Conservation (phyloP, 164 flowering plant species). For the Sextonia rubra region DNA sequence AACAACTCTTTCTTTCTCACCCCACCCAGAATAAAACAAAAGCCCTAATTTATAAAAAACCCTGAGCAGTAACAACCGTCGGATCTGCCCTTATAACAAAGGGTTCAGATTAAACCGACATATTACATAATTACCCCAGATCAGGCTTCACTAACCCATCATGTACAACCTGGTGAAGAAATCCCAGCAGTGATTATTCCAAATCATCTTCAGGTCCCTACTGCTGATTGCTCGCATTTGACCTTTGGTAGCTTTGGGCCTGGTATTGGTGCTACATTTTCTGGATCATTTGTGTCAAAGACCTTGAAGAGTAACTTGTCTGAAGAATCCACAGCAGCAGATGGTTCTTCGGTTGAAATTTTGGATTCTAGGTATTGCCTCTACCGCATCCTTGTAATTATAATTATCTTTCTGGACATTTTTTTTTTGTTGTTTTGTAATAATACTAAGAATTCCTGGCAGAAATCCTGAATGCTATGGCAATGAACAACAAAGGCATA, state of each 20-base stretch:
- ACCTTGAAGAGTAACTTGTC: conserved; percentile 43
- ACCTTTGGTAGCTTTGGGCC: conserved; percentile 97
- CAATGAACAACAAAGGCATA: background rate
- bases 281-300: conserved; percentile 48
- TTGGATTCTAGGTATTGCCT: conserved; percentile 55
- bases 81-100: no score
- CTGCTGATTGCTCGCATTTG: conserved; percentile 77
- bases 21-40: no score
- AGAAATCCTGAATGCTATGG: conserved; percentile 51
- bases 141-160: no score
- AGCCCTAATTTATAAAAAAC: no score
- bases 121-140: no score
- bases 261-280: conserved; percentile 40
- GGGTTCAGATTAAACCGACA: no score
- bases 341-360: conserved; percentile 44
- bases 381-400: background rate
- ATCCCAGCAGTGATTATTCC: conserved; percentile 81
- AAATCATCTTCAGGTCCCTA: conserved; percentile 80
- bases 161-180: conserved; percentile 42
- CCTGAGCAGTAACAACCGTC: no score
- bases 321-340: conserved; percentile 43
- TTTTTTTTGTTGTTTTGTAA: conserved; percentile 3
- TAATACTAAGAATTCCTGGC: conserved; percentile 15
- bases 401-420: background rate
- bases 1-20: no score